These are phyloP conservation scores for Coemansia interrupta DNA, from an alignment of 192 early-diverging fungal genomes.

Conservation along the genomic window DNA sequence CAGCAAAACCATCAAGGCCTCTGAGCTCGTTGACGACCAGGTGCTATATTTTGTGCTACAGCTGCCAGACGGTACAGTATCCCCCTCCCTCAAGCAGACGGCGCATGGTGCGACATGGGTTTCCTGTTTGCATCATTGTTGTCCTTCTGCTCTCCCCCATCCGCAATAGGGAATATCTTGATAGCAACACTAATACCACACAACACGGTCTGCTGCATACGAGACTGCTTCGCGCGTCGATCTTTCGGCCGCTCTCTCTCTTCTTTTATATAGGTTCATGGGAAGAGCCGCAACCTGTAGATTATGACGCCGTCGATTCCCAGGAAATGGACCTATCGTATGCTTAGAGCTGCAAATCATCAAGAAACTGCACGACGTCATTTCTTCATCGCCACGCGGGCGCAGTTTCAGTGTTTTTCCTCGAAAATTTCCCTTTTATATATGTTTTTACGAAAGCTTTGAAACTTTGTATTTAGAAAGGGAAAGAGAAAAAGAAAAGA, in stretches of 20 bases:
- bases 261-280: slow-evolving; percentile 14
- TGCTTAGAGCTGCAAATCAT: neutral
- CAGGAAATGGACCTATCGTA: slow-evolving; percentile 32
- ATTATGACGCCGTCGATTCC: slow-evolving; percentile 26
- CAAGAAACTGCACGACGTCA: no score
- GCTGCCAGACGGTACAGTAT: slow-evolving; percentile 16
- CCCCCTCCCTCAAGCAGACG: neutral
- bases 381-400: no score
- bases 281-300: slow-evolving; percentile 31
- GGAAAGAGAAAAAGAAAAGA: neutral
- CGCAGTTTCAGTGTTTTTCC: neutral
- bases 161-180: neutral
- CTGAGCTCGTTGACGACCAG: slow-evolving; percentile 25
- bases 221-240: neutral
- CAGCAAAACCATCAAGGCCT: slow-evolving; percentile 5
- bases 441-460: neutral
- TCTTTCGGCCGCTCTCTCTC: neutral
- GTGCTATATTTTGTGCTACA: slow-evolving; percentile 29
- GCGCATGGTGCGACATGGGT: neutral
- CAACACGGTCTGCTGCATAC: no score
- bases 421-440: neutral
- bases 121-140: neutral
- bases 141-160: neutral
- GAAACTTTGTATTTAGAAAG: neutral
- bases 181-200: no score